These are phyloP conservation scores for Agapanthus africanus DNA, from an alignment of 106 monocot species.

Conservation along the genomic window DNA sequence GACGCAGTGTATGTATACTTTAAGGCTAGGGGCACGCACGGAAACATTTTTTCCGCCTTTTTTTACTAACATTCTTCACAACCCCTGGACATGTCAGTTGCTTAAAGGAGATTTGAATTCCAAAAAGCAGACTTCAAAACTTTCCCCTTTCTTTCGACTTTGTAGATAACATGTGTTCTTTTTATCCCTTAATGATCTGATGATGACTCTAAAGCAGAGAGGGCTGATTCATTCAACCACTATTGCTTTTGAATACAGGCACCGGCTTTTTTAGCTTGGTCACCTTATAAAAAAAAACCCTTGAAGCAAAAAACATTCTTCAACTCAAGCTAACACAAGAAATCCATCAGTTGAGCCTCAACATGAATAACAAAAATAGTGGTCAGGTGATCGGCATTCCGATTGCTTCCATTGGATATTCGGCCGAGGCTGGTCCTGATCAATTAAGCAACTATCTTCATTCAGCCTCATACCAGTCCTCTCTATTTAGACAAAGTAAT, in stretches of 20 bases:
- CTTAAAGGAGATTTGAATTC: too few relatives aligned
- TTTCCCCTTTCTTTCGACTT: not conserved
- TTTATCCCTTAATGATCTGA: not conserved
- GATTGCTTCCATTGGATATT: not conserved
- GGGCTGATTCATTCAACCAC: not conserved
- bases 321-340: not conserved
- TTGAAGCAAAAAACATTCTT: not conserved
- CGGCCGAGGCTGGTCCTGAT: conserved; percentile 2
- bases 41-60: too few relatives aligned
- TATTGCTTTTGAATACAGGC: conserved; percentile 5
- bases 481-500: conserved; percentile 12
- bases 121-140: too few relatives aligned
- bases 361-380: not conserved
- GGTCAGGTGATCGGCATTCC: not conserved
- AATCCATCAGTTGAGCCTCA: not conserved
- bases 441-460: conserved; percentile 1
- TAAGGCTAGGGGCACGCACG: too few relatives aligned
- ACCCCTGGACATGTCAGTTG: too few relatives aligned
- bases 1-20: too few relatives aligned
- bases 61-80: too few relatives aligned
- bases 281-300: conserved; percentile 7
- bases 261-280: not conserved
- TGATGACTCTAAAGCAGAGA: not conserved
- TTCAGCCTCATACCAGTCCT: conserved; percentile 5
- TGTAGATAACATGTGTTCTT: not conserved